Evolutionary conservation across 2,329 filamentous ascomycete genomes (phyloP).

Genomic region (Davidsoniella eucalypti): DNA sequence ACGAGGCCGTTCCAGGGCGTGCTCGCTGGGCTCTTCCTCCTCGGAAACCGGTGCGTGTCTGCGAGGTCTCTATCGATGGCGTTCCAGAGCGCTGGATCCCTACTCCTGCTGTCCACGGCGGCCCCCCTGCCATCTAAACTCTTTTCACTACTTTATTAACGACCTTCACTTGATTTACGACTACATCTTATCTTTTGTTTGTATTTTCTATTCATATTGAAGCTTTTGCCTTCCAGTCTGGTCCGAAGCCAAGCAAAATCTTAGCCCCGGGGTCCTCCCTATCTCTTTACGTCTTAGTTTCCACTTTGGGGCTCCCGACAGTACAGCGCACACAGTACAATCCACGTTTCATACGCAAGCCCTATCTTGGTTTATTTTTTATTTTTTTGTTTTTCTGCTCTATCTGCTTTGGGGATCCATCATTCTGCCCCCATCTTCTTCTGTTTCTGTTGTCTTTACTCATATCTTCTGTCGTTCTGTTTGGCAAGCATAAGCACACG

Average conservation of each 20-base stretch:
- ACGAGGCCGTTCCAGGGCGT: slow-evolving; percentile 47
- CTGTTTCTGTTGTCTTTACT: neutral
- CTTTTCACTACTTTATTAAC: too few species aligned
- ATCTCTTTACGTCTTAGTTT: slow-evolving; percentile 4
- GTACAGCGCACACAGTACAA: neutral
- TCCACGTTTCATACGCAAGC: slow-evolving; percentile 4
- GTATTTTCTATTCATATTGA: neutral
- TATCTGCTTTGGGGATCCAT: neutral
- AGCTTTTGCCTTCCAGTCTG: neutral
- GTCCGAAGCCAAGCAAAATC: neutral
- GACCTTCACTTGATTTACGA: neutral
- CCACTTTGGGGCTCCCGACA: neutral
- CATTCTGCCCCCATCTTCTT: neutral
- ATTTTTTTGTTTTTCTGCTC: neutral
- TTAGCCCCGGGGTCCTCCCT: neutral
- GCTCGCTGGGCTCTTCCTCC: slow-evolving; percentile 54
- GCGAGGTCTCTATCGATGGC: slow-evolving; percentile 40
- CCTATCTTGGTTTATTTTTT: neutral
- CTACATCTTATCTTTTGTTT: neutral
- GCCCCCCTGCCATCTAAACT: too few species aligned
- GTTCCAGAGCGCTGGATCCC: slow-evolving; percentile 42
- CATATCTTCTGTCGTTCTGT: neutral
- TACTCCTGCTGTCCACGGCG: neutral
- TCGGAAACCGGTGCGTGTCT: slow-evolving; percentile 37
- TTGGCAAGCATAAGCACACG: too few species aligned